Evolutionary conservation across 2,329 filamentous ascomycete genomes (phyloP).

Genomic region (Cladophialophora psammophila): DNA sequence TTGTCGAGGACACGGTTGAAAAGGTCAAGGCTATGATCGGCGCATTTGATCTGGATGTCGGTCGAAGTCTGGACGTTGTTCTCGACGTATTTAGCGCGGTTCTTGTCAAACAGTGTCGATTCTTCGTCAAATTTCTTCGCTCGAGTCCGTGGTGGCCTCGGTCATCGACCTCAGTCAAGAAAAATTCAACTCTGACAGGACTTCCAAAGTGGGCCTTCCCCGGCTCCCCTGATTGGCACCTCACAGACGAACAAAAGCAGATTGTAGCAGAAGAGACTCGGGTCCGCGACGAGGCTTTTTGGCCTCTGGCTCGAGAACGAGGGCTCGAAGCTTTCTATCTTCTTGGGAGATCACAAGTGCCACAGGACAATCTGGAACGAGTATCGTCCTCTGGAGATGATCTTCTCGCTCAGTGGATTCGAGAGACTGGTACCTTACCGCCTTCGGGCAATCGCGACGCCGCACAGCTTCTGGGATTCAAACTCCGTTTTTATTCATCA

Average conservation of each 20-base stretch:
- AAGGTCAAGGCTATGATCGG: slow-evolving; percentile 93
- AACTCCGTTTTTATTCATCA: slow-evolving; percentile 86
- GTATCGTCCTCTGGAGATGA: slow-evolving; percentile 54
- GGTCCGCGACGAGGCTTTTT: slow-evolving; percentile 77
- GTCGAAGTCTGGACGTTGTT: slow-evolving; percentile 90
- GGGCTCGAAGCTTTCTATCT: slow-evolving; percentile 90
- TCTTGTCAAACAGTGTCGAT: slow-evolving; percentile 88
- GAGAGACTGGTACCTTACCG: slow-evolving; percentile 79
- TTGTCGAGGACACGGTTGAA: slow-evolving; percentile 86
- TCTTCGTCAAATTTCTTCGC: slow-evolving; percentile 91
- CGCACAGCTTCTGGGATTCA: slow-evolving; percentile 95
- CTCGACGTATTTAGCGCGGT: slow-evolving; percentile 94
- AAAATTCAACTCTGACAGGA: slow-evolving; percentile 54
- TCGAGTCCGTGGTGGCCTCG: slow-evolving; percentile 97
- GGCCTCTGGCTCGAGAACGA: slow-evolving; percentile 76
- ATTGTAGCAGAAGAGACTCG: slow-evolving; percentile 64
- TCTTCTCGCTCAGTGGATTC: slow-evolving; percentile 76
- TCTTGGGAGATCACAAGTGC: slow-evolving; percentile 74
- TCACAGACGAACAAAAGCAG: slow-evolving; percentile 73
- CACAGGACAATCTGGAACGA: slow-evolving; percentile 62
- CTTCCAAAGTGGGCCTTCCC: slow-evolving; percentile 89
- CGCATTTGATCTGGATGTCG: slow-evolving; percentile 95
- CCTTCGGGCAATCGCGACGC: slow-evolving; percentile 88
- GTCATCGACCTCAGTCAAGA: slow-evolving; percentile 48
- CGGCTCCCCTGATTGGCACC: slow-evolving; percentile 67